Conservation (phyloP, 306 rosid genomes). For the Cercis canadensis region DNA sequence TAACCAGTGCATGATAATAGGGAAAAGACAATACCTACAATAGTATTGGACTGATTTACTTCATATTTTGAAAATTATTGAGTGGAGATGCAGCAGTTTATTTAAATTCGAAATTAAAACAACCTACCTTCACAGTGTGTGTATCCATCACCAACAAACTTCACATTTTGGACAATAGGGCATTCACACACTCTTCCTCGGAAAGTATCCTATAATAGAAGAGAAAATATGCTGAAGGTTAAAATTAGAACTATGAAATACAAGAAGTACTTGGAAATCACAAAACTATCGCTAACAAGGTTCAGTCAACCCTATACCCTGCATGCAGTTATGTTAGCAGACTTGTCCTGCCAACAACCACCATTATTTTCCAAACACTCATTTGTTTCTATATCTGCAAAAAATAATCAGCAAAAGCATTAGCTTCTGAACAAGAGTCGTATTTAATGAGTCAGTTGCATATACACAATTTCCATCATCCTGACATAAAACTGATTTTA, state of each 20-base stretch:
- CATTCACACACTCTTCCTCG: constrained; percentile 98
- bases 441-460: constrained; percentile 16
- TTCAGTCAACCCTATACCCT: constrained; percentile 60
- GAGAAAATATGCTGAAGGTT: constrained; percentile 7
- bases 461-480: not conserved
- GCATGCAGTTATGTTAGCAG: constrained; percentile 87
- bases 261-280: not conserved
- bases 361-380: constrained; percentile 94
- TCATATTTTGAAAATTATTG: constrained; percentile 21
- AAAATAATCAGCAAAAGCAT: constrained; percentile 30
- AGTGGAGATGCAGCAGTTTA: constrained; percentile 18
- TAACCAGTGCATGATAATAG: not conserved
- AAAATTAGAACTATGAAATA: constrained; percentile 26
- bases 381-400: constrained; percentile 81
- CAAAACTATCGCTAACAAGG: constrained; percentile 20
- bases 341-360: constrained; percentile 87
- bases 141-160: constrained; percentile 87
- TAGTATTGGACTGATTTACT: not conserved
- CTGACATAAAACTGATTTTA: not conserved
- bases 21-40: not conserved
- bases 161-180: constrained; percentile 81
- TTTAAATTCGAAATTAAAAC: constrained; percentile 21
- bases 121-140: constrained; percentile 86
- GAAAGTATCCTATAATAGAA: constrained; percentile 73
- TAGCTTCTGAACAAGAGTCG: constrained; percentile 37